phyloP scores from a whole-genome alignment of 208 protist genomes.

The Trichomonas vaginalis region DNA sequence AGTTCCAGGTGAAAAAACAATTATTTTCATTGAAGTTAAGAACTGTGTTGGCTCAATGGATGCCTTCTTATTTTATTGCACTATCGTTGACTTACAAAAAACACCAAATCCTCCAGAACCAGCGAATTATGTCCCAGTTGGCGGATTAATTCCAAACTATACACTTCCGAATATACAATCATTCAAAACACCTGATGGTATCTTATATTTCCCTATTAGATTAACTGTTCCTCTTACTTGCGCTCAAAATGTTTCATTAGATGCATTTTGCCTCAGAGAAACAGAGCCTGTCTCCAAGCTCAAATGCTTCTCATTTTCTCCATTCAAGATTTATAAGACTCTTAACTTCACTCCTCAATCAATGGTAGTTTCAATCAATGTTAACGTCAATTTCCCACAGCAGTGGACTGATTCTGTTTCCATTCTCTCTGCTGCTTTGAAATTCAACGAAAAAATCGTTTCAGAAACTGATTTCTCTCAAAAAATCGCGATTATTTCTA shows the following conservation, averaged over 20 bases:
- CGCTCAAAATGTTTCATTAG: background rate
- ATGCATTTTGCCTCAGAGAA: background rate
- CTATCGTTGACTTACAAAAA: background rate
- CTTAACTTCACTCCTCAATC: background rate
- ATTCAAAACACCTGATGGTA: background rate
- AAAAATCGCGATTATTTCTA: background rate
- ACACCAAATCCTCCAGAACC: background rate
- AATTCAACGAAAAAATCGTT: background rate
- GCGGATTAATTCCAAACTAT: background rate
- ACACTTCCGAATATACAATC: background rate
- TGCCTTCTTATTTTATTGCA: background rate
- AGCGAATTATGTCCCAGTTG: background rate
- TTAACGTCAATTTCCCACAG: background rate
- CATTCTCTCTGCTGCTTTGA: background rate
- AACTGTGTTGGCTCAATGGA: background rate
- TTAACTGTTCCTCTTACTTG: background rate
- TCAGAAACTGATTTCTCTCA: background rate
- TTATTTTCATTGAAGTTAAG: background rate
- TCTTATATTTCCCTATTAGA: background rate
- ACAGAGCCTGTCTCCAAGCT: background rate
- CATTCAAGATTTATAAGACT: background rate
- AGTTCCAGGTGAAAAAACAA: background rate
- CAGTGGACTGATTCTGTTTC: background rate
- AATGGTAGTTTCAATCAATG: background rate
- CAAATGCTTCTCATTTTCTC: background rate